These are phyloP conservation scores for Pseudocercospora cruenta DNA, from an alignment of 2,329 filamentous ascomycete genomes.

Conservation along the genomic window DNA sequence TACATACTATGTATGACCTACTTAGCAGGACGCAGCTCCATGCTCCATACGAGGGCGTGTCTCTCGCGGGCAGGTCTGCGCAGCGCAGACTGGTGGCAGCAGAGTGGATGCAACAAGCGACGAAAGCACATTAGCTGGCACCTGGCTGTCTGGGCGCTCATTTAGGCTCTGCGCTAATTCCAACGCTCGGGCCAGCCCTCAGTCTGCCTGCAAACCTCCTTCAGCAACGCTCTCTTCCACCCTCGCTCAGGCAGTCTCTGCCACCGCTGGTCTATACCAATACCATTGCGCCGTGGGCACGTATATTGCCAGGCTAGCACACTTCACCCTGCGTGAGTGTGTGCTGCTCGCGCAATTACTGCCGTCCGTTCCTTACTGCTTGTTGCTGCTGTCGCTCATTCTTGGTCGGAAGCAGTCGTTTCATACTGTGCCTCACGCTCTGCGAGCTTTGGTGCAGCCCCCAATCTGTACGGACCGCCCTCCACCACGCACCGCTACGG, in stretches of 20 bases:
- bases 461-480: slow-evolving; percentile 25
- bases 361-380: slow-evolving; percentile 29
- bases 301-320: slow-evolving; percentile 12
- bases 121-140: background rate
- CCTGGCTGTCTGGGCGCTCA: slow-evolving; percentile 2
- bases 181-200: background rate
- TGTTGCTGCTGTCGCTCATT: slow-evolving; percentile 22
- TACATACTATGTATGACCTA: background rate
- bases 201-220: slow-evolving; percentile 5
- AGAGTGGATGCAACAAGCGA: background rate
- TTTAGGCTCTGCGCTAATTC: background rate
- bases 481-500: slow-evolving; percentile 7
- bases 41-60: background rate
- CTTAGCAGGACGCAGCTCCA: background rate
- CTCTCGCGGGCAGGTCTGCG: background rate
- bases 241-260: slow-evolving; percentile 13
- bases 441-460: slow-evolving; percentile 24
- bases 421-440: slow-evolving; percentile 28
- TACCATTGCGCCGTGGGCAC: slow-evolving; percentile 9
- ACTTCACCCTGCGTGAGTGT: slow-evolving; percentile 8
- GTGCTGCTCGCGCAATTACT: slow-evolving; percentile 21
- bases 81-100: background rate
- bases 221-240: slow-evolving; percentile 7
- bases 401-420: slow-evolving; percentile 21
- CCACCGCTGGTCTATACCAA: slow-evolving; percentile 22